A percentile compares a stretch with the other conserved stretches of the same genome.
phyloP scores from a whole-genome alignment of 2,329 filamentous ascomycete genomes.

The Ceratocystis huliohia region DNA sequence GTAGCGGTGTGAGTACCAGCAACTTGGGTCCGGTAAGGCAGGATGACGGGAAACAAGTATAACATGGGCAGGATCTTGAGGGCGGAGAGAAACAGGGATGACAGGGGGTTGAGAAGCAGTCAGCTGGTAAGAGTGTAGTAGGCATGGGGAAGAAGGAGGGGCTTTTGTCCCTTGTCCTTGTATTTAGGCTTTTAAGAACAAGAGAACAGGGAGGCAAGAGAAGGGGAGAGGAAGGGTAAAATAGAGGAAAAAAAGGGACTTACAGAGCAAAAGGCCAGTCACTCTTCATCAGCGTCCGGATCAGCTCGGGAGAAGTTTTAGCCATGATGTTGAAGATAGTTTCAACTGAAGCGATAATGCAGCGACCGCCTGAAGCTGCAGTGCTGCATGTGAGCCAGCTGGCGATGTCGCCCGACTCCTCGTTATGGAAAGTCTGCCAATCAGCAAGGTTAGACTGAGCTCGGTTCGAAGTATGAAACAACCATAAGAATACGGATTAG shows the following conservation, averaged over 20 bases:
- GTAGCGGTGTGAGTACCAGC: background rate
- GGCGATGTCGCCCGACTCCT: conserved; percentile 53
- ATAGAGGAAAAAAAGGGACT: conserved; percentile 25
- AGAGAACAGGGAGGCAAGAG: background rate
- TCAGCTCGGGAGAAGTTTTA: conserved; percentile 48
- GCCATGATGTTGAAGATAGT: conserved; percentile 58
- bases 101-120: background rate
- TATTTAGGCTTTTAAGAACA: background rate
- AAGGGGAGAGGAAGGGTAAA: background rate
- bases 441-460: background rate
- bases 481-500: background rate
- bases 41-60: background rate
- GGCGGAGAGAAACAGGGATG: background rate
- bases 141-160: too few relatives aligned
- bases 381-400: conserved; percentile 51
- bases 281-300: conserved; percentile 46
- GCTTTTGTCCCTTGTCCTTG: too few relatives aligned
- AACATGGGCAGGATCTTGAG: too few relatives aligned
- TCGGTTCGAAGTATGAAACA: conserved; percentile 4
- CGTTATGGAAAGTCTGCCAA: conserved; percentile 53
- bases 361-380: conserved; percentile 49
- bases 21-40: background rate
- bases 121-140: too few relatives aligned
- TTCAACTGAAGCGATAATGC: conserved; percentile 53
- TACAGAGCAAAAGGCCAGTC: conserved; percentile 57